Conservation (phyloP, 2,329 filamentous ascomycete genomes). For the Drechslerella dactyloides region DNA sequence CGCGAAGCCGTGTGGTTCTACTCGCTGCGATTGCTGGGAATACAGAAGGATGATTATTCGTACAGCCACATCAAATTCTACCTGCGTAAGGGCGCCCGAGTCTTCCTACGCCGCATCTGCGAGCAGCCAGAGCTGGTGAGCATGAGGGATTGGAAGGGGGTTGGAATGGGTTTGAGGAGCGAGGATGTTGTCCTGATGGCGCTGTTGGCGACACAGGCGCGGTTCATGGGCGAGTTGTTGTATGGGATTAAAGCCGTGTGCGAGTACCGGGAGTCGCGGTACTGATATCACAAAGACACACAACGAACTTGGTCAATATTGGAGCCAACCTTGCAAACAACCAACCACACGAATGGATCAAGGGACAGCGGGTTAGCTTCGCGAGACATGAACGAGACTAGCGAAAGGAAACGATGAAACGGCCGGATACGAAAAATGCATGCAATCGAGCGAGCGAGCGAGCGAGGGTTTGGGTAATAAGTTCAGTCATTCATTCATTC, state of each 20-base stretch:
- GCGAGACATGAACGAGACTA: not conserved
- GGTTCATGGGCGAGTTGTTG: slow-evolving; percentile 54
- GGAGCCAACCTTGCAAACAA: too few relatives aligned
- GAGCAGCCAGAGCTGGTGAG: slow-evolving; percentile 54
- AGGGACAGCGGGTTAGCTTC: not conserved
- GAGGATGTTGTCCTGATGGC: slow-evolving; percentile 53
- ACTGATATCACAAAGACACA: slow-evolving; percentile 12
- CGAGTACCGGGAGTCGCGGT: slow-evolving; percentile 51
- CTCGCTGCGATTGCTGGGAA: slow-evolving; percentile 53
- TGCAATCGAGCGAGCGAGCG: not conserved
- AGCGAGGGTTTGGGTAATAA: not conserved
- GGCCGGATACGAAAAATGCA: slow-evolving; percentile 17
- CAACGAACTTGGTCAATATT: too few relatives aligned
- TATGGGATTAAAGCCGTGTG: slow-evolving; percentile 54
- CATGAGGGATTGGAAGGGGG: slow-evolving; percentile 53
- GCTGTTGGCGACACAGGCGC: slow-evolving; percentile 53
- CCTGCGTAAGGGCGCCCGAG: slow-evolving; percentile 52
- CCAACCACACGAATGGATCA: not conserved
- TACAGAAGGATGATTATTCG: slow-evolving; percentile 54
- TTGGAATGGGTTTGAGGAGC: slow-evolving; percentile 51
- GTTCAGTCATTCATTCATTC: too few relatives aligned
- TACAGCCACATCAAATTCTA: slow-evolving; percentile 54
- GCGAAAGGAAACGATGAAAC: slow-evolving; percentile 18
- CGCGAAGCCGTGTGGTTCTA: slow-evolving; percentile 54
- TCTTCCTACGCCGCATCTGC: slow-evolving; percentile 53